These are phyloP conservation scores for Dimocarpus longan DNA, from an alignment of 345 rosid species.

Conservation along the genomic window DNA sequence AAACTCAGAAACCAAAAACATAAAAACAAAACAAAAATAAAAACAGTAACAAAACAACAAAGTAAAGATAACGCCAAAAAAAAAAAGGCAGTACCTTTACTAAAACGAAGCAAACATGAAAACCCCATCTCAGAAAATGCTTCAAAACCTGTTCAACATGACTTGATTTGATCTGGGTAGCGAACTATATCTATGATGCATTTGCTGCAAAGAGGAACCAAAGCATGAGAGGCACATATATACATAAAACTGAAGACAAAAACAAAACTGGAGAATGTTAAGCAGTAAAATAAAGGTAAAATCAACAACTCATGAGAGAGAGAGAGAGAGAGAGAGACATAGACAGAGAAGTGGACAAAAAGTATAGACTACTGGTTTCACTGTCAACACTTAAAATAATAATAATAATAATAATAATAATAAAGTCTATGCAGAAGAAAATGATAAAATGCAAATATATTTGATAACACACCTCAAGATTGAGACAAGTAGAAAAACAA, in stretches of 20 bases:
- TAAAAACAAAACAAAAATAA: background rate
- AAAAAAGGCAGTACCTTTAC: slow-evolving; percentile 34
- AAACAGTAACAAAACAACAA: slow-evolving; percentile 15
- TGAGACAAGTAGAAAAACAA: slow-evolving; percentile 35
- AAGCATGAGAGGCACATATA: slow-evolving; percentile 10
- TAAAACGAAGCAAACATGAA: slow-evolving; percentile 8
- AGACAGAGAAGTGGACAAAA: slow-evolving; percentile 38
- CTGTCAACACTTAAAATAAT: slow-evolving; percentile 34
- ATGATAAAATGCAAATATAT: background rate
- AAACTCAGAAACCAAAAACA: slow-evolving; percentile 10
- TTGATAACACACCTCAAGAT: slow-evolving; percentile 26
- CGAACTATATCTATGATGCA: slow-evolving; percentile 9
- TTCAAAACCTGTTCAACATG: slow-evolving; percentile 28
- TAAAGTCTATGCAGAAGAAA: background rate
- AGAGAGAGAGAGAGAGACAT: background rate
- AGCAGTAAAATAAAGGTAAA: slow-evolving; percentile 24
- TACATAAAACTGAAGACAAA: slow-evolving; percentile 37
- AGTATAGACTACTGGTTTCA: slow-evolving; percentile 42
- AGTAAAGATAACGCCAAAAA: background rate
- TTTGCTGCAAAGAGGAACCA: slow-evolving; percentile 19
- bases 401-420: background rate
- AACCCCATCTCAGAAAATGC: slow-evolving; percentile 34
- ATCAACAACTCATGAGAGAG: slow-evolving; percentile 20
- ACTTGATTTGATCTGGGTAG: slow-evolving; percentile 37
- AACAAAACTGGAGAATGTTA: slow-evolving; percentile 40